Conservation (phyloP, 495 filamentous ascomycete species). For the Aspergillus coremiiformis region DNA sequence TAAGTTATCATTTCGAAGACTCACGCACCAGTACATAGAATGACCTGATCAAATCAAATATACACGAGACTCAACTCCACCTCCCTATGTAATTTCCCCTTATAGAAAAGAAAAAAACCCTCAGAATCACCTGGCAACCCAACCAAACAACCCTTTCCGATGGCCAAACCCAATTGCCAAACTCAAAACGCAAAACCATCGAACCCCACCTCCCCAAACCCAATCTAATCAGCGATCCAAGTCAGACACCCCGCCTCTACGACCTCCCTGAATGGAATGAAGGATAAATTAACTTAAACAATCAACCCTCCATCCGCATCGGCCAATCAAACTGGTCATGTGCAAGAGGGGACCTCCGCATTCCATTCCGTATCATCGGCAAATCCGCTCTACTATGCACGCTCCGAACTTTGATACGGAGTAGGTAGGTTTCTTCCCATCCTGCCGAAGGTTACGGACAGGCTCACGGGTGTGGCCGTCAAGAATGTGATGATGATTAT, state of each 20-base stretch:
- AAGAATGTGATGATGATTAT: not conserved
- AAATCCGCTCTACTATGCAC: not conserved
- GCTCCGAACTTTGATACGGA: too few relatives aligned
- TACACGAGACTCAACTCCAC: not conserved
- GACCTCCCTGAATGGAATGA: too few relatives aligned
- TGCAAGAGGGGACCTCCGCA: not conserved
- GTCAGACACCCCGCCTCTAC: not conserved
- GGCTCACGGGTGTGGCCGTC: not conserved
- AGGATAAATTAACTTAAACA: not conserved
- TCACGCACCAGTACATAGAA: not conserved
- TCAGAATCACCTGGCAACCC: not conserved
- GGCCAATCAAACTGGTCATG: not conserved
- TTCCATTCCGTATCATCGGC: constrained; percentile 1
- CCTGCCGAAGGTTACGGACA: not conserved
- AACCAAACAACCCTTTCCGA: too few relatives aligned
- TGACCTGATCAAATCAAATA: not conserved
- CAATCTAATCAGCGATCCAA: constrained; percentile 1
- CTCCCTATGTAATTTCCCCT: too few relatives aligned
- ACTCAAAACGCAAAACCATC: not conserved
- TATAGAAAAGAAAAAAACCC: too few relatives aligned
- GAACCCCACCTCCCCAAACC: not conserved
- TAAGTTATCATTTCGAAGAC: not conserved
- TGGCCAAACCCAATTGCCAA: not conserved
- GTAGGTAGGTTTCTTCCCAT: too few relatives aligned
- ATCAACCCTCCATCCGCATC: not conserved